Conservation (phyloP, 257 asterid genomes). For the Dorcoceras hygrometricum region DNA sequence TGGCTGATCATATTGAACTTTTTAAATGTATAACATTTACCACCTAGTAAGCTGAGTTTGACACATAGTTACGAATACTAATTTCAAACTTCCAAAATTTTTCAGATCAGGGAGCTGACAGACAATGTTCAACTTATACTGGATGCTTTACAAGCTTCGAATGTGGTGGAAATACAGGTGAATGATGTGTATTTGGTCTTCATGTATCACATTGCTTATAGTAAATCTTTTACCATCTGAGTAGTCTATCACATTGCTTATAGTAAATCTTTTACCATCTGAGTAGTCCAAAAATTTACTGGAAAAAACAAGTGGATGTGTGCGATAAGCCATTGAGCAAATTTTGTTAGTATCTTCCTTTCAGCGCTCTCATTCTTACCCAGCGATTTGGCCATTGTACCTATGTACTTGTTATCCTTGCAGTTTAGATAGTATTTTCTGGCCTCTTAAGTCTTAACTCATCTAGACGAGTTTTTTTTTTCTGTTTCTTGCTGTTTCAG, state of each 20-base stretch:
- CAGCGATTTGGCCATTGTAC: no score
- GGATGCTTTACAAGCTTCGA: not conserved
- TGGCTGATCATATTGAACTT: not conserved
- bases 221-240: no score
- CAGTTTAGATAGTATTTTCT: no score
- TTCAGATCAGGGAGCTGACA: not conserved
- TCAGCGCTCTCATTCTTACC: not conserved
- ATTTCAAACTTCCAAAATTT: not conserved
- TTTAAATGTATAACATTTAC: not conserved
- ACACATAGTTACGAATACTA: not conserved
- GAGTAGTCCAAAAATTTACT: no score
- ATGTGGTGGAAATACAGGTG: not conserved
- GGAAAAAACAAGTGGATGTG: no score
- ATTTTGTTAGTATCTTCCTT: not conserved
- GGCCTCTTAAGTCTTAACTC: no score
- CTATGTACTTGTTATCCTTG: no score
- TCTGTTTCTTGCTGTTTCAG: not conserved
- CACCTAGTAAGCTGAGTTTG: not conserved
- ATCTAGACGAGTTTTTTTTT: no score
- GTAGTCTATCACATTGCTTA: no score
- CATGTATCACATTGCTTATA: no score
- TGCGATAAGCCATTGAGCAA: no score
- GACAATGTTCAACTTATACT: not conserved
- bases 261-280: no score
- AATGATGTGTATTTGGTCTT: not conserved